Evolutionary conservation across 306 rosid genomes (phyloP), one percentile per base, ranked within the genome.

Genomic region (Pyrus bretschneideri): DNA sequence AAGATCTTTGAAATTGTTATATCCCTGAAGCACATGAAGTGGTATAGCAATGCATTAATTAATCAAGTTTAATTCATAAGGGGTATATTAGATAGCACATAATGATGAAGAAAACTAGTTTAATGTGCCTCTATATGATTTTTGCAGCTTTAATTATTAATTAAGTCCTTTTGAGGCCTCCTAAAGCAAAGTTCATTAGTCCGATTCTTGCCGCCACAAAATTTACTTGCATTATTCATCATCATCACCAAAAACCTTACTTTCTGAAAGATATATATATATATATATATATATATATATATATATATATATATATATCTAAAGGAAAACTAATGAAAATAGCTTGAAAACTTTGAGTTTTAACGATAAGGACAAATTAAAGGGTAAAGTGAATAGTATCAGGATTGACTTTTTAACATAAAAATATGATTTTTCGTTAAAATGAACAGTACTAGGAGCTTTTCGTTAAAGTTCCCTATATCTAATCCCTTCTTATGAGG

Each of bases 1-100:
- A 38, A 81, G 72, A 78, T 93, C 86, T 80, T 86, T 85, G 15
- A 84, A 75, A 85, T 77, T 76, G 9, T 81, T 63, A 74, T 80
- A 79, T 44, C 86, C 90, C 88, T 88, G 89, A 22, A 83, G 38
- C 60, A 38, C 21, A 22, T 33, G 29, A 35, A 21, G 23, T 25
- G 40, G 31, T 14, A 62, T 62, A 62, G 19, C 21, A 62, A 30
- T 62, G 40, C 67, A 62, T 60, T 6, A 60, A 62, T 60, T 6
- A 25, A 60, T 60, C 30, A 60, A 60, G 65, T 33, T 22, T 22
- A 25, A 66, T n/a, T 66, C 35, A 4, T 12, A 35, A 18, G 70
- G 23, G 6, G 18, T 46, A 12, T 63, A 63, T 17, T 18, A 27
- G 8, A 27, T 18, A 33, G 46, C 46, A 19, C 10, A 46, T 13